These are phyloP conservation scores for Ganoderma meredithae DNA, from an alignment of 1,284 basidiomycete genomes.

Conservation along the genomic window DNA sequence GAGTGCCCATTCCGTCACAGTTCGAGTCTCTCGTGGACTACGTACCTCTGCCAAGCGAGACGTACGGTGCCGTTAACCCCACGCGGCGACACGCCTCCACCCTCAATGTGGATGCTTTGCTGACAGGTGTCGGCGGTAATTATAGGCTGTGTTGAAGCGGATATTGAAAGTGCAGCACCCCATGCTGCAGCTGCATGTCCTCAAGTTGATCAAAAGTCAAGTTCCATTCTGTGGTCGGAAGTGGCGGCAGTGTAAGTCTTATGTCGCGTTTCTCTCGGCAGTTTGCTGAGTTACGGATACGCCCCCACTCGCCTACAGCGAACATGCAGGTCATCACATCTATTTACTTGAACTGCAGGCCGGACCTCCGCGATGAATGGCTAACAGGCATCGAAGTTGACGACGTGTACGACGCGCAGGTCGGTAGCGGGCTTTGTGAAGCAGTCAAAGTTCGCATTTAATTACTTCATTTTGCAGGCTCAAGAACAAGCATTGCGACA, in stretches of 20 bases:
- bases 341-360: slow-evolving; percentile 97
- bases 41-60: neutral
- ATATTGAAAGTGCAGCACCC: slow-evolving; percentile 94
- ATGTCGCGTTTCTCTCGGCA: slow-evolving; percentile 9
- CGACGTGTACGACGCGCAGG: slow-evolving; percentile 85
- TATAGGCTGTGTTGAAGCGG: slow-evolving; percentile 92
- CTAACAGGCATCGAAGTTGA: slow-evolving; percentile 93
- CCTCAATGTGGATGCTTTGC: slow-evolving; percentile 7
- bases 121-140: slow-evolving; percentile 22
- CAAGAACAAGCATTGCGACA: slow-evolving; percentile 97
- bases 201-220: slow-evolving; percentile 99
- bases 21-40: neutral
- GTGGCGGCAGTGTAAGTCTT: slow-evolving; percentile 90
- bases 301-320: slow-evolving; percentile 54
- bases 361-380: slow-evolving; percentile 98
- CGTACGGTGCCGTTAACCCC: neutral
- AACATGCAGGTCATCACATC: slow-evolving; percentile 99
- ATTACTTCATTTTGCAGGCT: slow-evolving; percentile 56
- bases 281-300: neutral
- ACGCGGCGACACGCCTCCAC: neutral
- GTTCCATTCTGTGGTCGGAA: slow-evolving; percentile 98
- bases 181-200: slow-evolving; percentile 93
- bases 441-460: neutral
- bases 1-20: slow-evolving; percentile 39
- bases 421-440: slow-evolving; percentile 38